A percentile compares a stretch with the other conserved stretches of the same genome.
Evolutionary conservation across 495 filamentous ascomycete species (phyloP).

Genomic region (Oidiodendron maius): DNA sequence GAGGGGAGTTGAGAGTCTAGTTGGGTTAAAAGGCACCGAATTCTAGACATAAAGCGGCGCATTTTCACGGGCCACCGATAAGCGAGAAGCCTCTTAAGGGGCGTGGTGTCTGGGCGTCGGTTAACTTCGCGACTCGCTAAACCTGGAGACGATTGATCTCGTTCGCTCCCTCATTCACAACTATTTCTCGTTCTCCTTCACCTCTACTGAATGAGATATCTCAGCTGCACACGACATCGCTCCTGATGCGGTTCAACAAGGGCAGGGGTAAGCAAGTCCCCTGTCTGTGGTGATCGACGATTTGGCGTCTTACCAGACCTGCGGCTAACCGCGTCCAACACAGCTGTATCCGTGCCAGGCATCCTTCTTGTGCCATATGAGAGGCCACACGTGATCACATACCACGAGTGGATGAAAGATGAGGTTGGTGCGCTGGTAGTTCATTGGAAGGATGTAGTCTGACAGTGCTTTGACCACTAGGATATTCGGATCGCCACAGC

Average conservation of each 20-base stretch:
- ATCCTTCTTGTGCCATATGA: constrained; percentile 82
- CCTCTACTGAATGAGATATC: no score
- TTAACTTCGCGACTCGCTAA: no score
- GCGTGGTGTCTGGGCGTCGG: no score
- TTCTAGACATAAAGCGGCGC: no score
- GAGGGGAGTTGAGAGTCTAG: no score
- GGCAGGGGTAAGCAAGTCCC: neutral
- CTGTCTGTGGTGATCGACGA: neutral
- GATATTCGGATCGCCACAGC: constrained; percentile 79
- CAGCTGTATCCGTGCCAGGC: constrained; percentile 60
- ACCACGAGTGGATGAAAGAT: constrained; percentile 90
- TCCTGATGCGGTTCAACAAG: neutral
- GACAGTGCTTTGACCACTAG: constrained; percentile 28
- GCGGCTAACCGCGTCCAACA: neutral
- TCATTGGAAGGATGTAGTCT: neutral
- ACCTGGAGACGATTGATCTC: no score
- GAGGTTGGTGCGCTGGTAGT: constrained; percentile 41
- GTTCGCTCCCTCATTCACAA: no score
- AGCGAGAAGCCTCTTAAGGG: no score
- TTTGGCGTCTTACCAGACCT: neutral
- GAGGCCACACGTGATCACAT: constrained; percentile 69
- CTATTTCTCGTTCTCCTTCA: no score
- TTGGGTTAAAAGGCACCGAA: no score
- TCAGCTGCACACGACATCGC: no score
- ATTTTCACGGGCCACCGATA: no score